phyloP scores from a whole-genome alignment of 805 yeast genomes.

The Teunomyces funiuensis region DNA sequence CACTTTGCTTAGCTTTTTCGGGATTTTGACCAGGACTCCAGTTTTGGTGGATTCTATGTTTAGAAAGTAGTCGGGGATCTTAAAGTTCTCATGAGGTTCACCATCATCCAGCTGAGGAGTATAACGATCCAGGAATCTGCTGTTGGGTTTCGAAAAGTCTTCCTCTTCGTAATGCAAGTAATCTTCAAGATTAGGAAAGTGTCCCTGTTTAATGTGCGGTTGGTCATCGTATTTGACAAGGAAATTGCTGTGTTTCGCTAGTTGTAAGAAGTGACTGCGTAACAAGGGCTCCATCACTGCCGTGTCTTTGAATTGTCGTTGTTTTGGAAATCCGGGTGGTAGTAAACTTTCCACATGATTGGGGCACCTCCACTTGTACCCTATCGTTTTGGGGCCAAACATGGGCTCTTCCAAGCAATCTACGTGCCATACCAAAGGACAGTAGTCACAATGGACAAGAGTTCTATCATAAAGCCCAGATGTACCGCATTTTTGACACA shows the following conservation, averaged over 20 bases:
- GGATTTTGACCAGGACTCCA: constrained; percentile 23
- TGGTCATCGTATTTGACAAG: constrained; percentile 35
- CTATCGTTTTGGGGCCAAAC: constrained; percentile 67
- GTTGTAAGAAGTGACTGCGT: constrained; percentile 32
- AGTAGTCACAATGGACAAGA: constrained; percentile 77
- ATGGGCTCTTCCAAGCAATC: constrained; percentile 83
- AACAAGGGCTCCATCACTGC: constrained; percentile 52
- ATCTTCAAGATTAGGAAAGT: constrained; percentile 26
- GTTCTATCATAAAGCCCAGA: constrained; percentile 59
- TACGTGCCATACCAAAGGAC: constrained; percentile 81
- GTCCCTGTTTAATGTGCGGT: constrained; percentile 24
- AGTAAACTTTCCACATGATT: constrained; percentile 63
- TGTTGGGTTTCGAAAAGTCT: constrained; percentile 19
- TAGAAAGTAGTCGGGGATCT: constrained; percentile 31
- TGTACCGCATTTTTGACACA: constrained; percentile 75
- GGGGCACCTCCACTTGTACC: constrained; percentile 89
- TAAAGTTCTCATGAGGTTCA: constrained; percentile 15
- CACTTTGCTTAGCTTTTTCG: constrained; percentile 15
- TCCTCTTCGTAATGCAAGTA: constrained; percentile 28
- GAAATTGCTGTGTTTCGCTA: constrained; percentile 25
- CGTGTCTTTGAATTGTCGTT: constrained; percentile 52
- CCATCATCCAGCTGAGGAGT: constrained; percentile 6
- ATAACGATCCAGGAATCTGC: constrained; percentile 11
- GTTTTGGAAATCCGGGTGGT: constrained; percentile 33
- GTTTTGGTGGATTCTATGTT: constrained; percentile 15